phyloP scores from a whole-genome alignment of 257 asterid genomes.

The Nicotiana obtusifolia region DNA sequence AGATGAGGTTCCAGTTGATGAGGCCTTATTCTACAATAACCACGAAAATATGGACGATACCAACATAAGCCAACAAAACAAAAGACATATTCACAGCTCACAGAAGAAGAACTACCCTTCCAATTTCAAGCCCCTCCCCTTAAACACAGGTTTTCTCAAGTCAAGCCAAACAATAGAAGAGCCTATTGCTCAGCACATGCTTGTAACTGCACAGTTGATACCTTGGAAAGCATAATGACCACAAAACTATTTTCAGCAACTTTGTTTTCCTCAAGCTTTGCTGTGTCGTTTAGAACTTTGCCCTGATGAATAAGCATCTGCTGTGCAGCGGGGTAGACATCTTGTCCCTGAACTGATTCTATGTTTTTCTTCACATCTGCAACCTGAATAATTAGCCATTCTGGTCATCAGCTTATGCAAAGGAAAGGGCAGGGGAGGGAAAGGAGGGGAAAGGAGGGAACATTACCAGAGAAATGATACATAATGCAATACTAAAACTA shows the following conservation, averaged over 20 bases:
- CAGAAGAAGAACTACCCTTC: background rate
- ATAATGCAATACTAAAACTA: background rate
- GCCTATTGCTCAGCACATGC: background rate
- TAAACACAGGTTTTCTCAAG: background rate
- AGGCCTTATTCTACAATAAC: constrained; percentile 46
- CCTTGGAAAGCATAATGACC: constrained; percentile 83
- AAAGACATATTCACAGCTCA: background rate
- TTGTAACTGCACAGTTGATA: constrained; percentile 11
- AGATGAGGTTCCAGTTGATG: constrained; percentile 50
- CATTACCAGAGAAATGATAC: background rate
- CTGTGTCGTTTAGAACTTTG: constrained; percentile 76
- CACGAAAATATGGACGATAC: constrained; percentile 14
- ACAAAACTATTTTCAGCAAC: constrained; percentile 76
- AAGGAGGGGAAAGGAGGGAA: background rate
- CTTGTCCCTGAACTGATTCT: constrained; percentile 66
- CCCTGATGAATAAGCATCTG: constrained; percentile 94
- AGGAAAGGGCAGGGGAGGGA: background rate
- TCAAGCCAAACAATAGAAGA: background rate
- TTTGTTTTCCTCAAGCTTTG: constrained; percentile 67
- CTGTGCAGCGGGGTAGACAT: constrained; percentile 62
- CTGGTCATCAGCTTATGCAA: constrained; percentile 3
- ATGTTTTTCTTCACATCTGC: constrained; percentile 70
- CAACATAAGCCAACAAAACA: background rate
- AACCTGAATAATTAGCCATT: constrained; percentile 34
- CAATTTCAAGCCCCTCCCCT: background rate